phyloP scores from a whole-genome alignment of 1,284 basidiomycete genomes.

The Rhodofomes roseus region DNA sequence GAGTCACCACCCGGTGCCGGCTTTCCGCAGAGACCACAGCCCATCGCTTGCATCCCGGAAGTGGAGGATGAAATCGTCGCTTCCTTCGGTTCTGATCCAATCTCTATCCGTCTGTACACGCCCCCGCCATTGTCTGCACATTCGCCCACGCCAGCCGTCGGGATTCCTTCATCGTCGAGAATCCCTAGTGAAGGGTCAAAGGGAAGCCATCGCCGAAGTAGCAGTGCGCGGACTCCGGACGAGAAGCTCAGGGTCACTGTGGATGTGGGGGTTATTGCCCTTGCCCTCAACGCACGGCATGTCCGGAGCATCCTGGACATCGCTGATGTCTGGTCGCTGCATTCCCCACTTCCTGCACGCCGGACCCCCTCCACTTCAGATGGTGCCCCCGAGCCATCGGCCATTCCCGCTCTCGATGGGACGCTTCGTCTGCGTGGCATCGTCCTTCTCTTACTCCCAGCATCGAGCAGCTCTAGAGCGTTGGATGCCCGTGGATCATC shows the following conservation, averaged over 20 bases:
- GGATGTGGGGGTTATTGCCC: slow-evolving; percentile 46
- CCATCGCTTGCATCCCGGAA: slow-evolving; percentile 9
- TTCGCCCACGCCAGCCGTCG: background rate
- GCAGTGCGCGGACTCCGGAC: background rate
- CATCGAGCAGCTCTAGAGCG: slow-evolving; percentile 10
- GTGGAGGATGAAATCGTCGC: slow-evolving; percentile 44
- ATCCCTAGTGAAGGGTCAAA: background rate
- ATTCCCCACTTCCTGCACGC: slow-evolving; percentile 16
- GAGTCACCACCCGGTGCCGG: background rate
- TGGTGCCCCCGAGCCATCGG: slow-evolving; percentile 13
- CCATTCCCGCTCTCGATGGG: slow-evolving; percentile 32
- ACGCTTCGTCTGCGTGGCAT: slow-evolving; percentile 43
- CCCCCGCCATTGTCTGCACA: slow-evolving; percentile 24
- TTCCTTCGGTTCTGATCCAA: slow-evolving; percentile 54
- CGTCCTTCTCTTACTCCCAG: slow-evolving; percentile 45
- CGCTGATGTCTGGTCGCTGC: slow-evolving; percentile 34
- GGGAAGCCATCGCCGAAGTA: background rate
- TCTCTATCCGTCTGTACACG: slow-evolving; percentile 52
- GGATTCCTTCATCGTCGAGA: background rate
- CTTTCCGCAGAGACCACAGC: slow-evolving; percentile 5
- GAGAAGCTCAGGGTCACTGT: slow-evolving; percentile 26
- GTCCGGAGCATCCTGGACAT: slow-evolving; percentile 44
- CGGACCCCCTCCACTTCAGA: background rate
- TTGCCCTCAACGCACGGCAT: slow-evolving; percentile 50
- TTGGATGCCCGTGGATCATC: slow-evolving; percentile 20